Evolutionary conservation across 306 rosid genomes (phyloP).

Genomic region (Cucumis melo): DNA sequence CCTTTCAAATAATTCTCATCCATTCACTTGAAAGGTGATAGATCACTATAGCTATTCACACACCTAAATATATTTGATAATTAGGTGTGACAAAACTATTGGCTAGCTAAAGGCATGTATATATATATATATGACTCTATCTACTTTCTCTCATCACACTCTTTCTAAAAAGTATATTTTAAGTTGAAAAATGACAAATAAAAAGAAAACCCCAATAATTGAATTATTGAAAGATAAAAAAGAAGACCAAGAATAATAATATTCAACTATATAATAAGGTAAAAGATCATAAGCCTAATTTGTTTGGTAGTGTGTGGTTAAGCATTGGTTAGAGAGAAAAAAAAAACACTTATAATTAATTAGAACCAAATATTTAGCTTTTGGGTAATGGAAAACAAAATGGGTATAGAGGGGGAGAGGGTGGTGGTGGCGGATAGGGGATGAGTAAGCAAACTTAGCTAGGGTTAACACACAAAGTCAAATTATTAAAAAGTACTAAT

Average conservation of each 20-base stretch:
- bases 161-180: not conserved
- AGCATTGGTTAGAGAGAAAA: not conserved
- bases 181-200: slow-evolving; percentile 1
- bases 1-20: not conserved
- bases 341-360: not conserved
- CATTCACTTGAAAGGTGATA: not conserved
- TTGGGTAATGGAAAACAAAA: not conserved
- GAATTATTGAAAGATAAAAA: not conserved
- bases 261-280: not conserved
- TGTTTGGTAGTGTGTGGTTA: slow-evolving; percentile 1
- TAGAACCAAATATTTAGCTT: not conserved
- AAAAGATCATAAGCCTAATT: not conserved
- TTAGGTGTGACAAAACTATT: not conserved
- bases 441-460: not conserved
- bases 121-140: not conserved
- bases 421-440: slow-evolving; percentile 3
- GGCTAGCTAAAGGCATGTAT: not conserved
- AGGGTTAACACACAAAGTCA: not conserved
- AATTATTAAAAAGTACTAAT: not conserved
- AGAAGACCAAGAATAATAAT: not conserved
- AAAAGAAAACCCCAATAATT: not conserved
- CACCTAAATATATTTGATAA: not conserved
- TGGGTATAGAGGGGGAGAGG: not conserved
- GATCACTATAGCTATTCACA: not conserved
- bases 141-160: not conserved